Evolutionary conservation across 2,329 filamentous ascomycete species (phyloP).

Genomic region (Chrysoporthe cubensis): DNA sequence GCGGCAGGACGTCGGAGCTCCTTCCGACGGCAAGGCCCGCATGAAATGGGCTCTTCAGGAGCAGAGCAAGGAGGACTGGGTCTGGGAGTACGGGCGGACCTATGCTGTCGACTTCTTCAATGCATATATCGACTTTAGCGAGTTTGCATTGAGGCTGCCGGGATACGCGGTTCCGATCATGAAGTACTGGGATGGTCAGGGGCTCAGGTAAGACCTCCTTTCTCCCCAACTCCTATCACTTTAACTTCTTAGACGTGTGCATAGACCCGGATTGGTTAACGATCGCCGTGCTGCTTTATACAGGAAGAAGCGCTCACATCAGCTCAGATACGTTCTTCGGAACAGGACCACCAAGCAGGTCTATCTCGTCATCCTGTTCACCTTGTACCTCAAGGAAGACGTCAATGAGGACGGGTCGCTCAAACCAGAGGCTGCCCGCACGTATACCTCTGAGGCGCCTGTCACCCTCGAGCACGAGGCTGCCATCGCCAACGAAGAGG

Average conservation of each 20-base stretch:
- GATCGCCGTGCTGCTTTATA: slow-evolving; percentile 24
- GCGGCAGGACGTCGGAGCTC: slow-evolving; percentile 54
- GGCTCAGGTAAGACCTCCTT: slow-evolving; percentile 60
- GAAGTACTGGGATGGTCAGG: slow-evolving; percentile 80
- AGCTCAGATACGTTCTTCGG: slow-evolving; percentile 89
- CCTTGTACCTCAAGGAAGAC: slow-evolving; percentile 71
- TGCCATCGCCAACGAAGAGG: slow-evolving; percentile 32
- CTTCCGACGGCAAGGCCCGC: slow-evolving; percentile 55
- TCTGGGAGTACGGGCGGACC: slow-evolving; percentile 57
- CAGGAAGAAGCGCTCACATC: slow-evolving; percentile 69
- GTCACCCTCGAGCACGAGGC: slow-evolving; percentile 34
- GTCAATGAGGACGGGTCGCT: slow-evolving; percentile 62
- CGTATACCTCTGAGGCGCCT: slow-evolving; percentile 34
- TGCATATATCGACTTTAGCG: slow-evolving; percentile 83
- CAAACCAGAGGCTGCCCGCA: slow-evolving; percentile 46
- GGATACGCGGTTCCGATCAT: slow-evolving; percentile 75
- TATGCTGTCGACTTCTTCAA: slow-evolving; percentile 79
- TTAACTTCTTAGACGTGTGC: slow-evolving; percentile 14
- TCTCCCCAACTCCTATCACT: slow-evolving; percentile 29
- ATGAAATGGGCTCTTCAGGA: slow-evolving; percentile 62
- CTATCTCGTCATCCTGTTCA: slow-evolving; percentile 82
- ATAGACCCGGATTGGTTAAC: slow-evolving; percentile 31
- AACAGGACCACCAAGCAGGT: slow-evolving; percentile 74
- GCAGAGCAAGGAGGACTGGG: slow-evolving; percentile 54
- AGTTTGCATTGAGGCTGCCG: slow-evolving; percentile 72